phyloP scores from a whole-genome alignment of 495 filamentous ascomycete genomes.

The Filosporella fistucella region DNA sequence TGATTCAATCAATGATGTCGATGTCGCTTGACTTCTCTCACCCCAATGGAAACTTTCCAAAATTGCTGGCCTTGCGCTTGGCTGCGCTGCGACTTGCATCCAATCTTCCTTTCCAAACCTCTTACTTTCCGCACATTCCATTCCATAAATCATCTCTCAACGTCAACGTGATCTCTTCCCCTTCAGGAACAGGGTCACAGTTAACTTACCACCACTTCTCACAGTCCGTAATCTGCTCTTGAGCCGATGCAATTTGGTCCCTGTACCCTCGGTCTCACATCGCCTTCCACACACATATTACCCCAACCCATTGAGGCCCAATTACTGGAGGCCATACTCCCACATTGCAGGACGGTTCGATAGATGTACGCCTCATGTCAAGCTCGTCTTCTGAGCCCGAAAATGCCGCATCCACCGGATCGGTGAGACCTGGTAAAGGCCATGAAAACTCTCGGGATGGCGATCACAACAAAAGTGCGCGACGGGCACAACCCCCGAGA shows the following conservation, averaged over 20 bases:
- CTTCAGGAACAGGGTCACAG: slow-evolving; percentile 2
- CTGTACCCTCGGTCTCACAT: slow-evolving; percentile 10
- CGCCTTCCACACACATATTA: background rate
- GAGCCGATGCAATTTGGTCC: too few relatives aligned
- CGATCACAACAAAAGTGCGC: slow-evolving; percentile 14
- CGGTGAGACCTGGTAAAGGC: slow-evolving; percentile 19
- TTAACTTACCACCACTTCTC: background rate
- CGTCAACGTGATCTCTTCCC: slow-evolving; percentile 13
- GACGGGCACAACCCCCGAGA: slow-evolving; percentile 11
- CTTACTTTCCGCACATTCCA: too few relatives aligned
- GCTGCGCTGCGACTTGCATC: too few relatives aligned
- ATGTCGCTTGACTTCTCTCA: too few relatives aligned
- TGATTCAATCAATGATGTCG: too few relatives aligned
- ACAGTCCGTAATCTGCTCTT: background rate
- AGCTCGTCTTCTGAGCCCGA: slow-evolving; percentile 22
- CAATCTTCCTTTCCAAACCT: too few relatives aligned
- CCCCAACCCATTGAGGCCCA: slow-evolving; percentile 17
- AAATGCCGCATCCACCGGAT: slow-evolving; percentile 24
- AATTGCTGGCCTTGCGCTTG: too few relatives aligned
- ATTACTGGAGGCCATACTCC: slow-evolving; percentile 20
- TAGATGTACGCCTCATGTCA: slow-evolving; percentile 28
- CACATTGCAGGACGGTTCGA: slow-evolving; percentile 23
- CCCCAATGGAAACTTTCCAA: too few relatives aligned
- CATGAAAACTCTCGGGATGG: slow-evolving; percentile 13
- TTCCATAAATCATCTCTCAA: slow-evolving; percentile 4